phyloP scores from a whole-genome alignment of 116 monocot genomes.

The Papilionanthe hybrid region DNA sequence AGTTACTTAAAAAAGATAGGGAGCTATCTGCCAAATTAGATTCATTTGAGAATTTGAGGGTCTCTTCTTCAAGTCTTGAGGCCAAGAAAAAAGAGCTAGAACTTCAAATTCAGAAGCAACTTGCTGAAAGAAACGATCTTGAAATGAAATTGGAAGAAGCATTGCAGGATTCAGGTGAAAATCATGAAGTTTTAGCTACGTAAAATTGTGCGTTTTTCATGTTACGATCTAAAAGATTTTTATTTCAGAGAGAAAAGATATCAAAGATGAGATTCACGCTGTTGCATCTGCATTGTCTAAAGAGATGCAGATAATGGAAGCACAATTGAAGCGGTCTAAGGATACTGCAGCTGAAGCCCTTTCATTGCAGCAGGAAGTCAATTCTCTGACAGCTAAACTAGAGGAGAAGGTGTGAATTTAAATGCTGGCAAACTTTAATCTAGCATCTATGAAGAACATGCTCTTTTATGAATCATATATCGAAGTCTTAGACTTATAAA shows the following conservation, averaged over 20 bases:
- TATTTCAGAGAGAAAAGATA: constrained; percentile 78
- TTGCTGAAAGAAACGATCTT: constrained; percentile 63
- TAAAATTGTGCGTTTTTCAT: not conserved
- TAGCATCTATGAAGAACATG: not conserved
- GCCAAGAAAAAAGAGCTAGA: constrained; percentile 57
- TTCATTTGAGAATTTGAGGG: constrained; percentile 42
- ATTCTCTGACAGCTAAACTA: constrained; percentile 46
- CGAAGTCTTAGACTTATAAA: not conserved
- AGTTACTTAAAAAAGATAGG: constrained; percentile 51
- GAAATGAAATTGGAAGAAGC: constrained; percentile 79
- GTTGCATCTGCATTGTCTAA: constrained; percentile 77
- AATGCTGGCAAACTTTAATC: not conserved
- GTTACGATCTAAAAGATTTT: not conserved
- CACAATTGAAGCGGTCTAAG: constrained; percentile 76
- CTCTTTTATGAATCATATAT: constrained; percentile 3
- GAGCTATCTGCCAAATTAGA: constrained; percentile 74
- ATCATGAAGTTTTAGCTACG: not conserved
- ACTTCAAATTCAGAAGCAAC: constrained; percentile 59
- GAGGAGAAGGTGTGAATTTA: constrained; percentile 46
- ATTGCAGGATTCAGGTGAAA: constrained; percentile 83
- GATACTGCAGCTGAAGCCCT: constrained; percentile 60
- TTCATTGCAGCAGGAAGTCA: constrained; percentile 51
- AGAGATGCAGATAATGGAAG: constrained; percentile 90
- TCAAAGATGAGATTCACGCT: constrained; percentile 83
- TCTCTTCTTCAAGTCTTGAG: constrained; percentile 47